Conservation (phyloP, 164 flowering plant species). For the Berberis thunbergii region DNA sequence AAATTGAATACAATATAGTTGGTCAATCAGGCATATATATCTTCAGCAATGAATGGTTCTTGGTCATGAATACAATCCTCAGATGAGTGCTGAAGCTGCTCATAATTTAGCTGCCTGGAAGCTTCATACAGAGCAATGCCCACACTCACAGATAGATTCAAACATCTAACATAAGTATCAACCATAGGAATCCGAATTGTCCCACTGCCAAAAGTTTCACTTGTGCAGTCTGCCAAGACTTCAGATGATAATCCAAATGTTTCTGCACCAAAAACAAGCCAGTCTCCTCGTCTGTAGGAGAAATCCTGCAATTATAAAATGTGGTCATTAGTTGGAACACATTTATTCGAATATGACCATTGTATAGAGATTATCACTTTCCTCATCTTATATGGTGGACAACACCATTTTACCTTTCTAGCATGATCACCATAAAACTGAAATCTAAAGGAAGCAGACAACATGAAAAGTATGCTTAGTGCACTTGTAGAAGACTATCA, state of each 20-base stretch:
- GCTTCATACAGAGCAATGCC: constrained; percentile 93
- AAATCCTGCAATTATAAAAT: constrained; percentile 49
- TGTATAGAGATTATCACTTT: no score
- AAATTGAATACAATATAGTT: background rate
- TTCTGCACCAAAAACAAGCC: constrained; percentile 94
- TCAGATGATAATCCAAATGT: constrained; percentile 75
- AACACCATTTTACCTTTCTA: background rate
- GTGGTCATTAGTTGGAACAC: background rate
- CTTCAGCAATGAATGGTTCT: constrained; percentile 45
- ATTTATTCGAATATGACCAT: background rate
- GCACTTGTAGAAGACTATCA: no score
- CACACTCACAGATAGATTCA: constrained; percentile 88
- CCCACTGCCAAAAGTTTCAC: constrained; percentile 63
- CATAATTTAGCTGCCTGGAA: constrained; percentile 81
- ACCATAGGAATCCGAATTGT: constrained; percentile 83
- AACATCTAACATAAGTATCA: constrained; percentile 90
- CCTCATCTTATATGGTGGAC: background rate
- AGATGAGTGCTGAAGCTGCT: constrained; percentile 51
- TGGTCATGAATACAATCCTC: constrained; percentile 25
- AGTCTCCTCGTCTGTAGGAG: constrained; percentile 73
- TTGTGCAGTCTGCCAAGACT: constrained; percentile 58
- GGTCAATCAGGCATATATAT: constrained; percentile 51
- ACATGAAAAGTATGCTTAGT: no score
- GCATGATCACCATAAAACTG: no score
- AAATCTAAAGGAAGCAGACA: no score